Conservation (phyloP, 1,284 basidiomycete genomes). For the Cutaneotrichosporon spelunceum region DNA sequence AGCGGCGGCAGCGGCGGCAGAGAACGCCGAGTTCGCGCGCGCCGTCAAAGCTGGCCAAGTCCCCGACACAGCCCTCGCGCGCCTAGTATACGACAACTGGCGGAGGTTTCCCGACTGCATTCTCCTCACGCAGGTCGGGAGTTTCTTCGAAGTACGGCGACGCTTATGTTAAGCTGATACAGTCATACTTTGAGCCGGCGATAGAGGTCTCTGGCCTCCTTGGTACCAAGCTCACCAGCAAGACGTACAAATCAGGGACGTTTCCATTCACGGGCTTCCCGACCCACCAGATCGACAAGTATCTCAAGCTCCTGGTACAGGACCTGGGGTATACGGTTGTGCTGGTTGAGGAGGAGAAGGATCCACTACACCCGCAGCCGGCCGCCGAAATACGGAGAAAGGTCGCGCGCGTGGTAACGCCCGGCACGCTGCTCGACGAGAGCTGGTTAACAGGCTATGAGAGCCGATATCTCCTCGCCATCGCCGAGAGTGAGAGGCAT, state of each 20-base stretch:
- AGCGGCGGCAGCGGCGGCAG: slow-evolving; percentile 6
- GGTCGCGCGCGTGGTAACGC: slow-evolving; percentile 80
- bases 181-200: slow-evolving; percentile 91
- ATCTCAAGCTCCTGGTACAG: slow-evolving; percentile 80
- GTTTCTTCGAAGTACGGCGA: slow-evolving; percentile 79
- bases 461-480: slow-evolving; percentile 81
- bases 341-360: slow-evolving; percentile 80
- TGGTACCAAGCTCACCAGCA: slow-evolving; percentile 48
- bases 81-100: slow-evolving; percentile 68
- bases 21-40: slow-evolving; percentile 20
- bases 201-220: slow-evolving; percentile 69
- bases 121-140: slow-evolving; percentile 82
- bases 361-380: slow-evolving; percentile 9
- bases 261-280: slow-evolving; percentile 87
- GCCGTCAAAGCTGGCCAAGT: slow-evolving; percentile 29
- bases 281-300: slow-evolving; percentile 73
- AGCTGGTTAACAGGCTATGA: slow-evolving; percentile 76
- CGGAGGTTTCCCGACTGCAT: slow-evolving; percentile 79
- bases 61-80: slow-evolving; percentile 57
- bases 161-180: background rate
- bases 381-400: slow-evolving; percentile 54
- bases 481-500: slow-evolving; percentile 49
- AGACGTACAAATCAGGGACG: slow-evolving; percentile 49
- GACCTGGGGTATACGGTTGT: slow-evolving; percentile 78
- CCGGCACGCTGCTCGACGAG: slow-evolving; percentile 88